These are phyloP conservation scores for Thalassiosira profunda DNA, from an alignment of 108 stramenopile species.

Conservation along the genomic window DNA sequence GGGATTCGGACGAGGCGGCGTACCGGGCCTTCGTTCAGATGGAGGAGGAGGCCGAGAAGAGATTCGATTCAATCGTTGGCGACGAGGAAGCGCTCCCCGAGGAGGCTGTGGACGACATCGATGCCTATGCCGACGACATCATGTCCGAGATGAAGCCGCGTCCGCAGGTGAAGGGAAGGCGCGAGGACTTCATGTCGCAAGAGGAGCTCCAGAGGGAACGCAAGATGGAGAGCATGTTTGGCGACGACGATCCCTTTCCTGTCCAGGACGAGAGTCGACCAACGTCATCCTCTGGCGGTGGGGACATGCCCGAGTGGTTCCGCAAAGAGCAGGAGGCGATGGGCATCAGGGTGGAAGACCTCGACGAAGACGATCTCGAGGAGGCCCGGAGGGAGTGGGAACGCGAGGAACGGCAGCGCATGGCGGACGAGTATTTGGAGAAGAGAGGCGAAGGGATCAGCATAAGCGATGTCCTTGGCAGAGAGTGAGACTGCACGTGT, in stretches of 20 bases:
- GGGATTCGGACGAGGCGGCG: conserved; percentile 54
- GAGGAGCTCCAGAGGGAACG: conserved; percentile 24
- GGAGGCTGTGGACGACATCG: conserved; percentile 40
- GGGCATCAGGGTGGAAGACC: conserved; percentile 18
- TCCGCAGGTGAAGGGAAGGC: conserved; percentile 16
- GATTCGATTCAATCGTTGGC: conserved; percentile 33
- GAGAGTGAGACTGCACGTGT: conserved; percentile 17
- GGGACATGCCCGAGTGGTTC: conserved; percentile 70
- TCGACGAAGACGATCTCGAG: conserved; percentile 22
- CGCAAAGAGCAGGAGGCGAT: conserved; percentile 49
- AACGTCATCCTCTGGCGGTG: too few species aligned
- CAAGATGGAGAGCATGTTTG: conserved; percentile 29
- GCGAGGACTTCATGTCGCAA: conserved; percentile 35
- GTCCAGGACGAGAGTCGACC: conserved; percentile 10
- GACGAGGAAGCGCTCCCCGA: conserved; percentile 1
- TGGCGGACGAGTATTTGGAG: conserved; percentile 41
- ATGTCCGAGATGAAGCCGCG: conserved; percentile 43
- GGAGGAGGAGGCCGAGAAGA: conserved; percentile 60
- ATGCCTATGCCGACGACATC: conserved; percentile 54
- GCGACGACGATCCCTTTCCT: conserved; percentile 14
- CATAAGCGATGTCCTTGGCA: conserved; percentile 35
- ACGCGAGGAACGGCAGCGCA: conserved; percentile 35
- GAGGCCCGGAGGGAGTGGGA: conserved; percentile 25
- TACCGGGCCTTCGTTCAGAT: conserved; percentile 60
- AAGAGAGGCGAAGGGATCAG: conserved; percentile 20